Base-by-base conservation (phyloP, 2,329 filamentous ascomycete genomes). In the Aspergillus neotritici region DNA sequence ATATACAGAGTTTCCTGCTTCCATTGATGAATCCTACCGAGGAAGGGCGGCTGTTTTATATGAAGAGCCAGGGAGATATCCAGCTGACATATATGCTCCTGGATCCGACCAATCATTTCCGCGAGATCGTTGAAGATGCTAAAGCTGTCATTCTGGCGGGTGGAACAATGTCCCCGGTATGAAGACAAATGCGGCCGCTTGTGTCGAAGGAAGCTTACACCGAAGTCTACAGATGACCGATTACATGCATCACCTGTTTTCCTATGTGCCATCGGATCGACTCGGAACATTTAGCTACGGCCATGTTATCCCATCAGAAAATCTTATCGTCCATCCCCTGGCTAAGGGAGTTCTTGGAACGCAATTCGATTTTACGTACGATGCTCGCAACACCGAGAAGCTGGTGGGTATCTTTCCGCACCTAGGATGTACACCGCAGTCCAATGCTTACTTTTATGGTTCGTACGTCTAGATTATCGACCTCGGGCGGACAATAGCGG, bases 131-230 rank as follows among this genome's bases (percentile, higher is more conserved):
- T 2, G 82, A 87, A 25, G 82, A 86, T 49, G 88, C 93, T 0
- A 78, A 89, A 45, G 87, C 91, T 2, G 86, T 98, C 3, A 84
- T 98, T 33, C 73, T 98, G 3, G 93, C 90, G 0, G 93, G 93
- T 45, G 93, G 93, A 15, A 98, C 93, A 17, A 97, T 98, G 93
- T 94, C 93, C 2, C 93, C 93, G 0, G 76, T 78, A 62, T 58
- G 68, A 58, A 4, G 14, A 17, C 16, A 25, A 6, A 25, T 8
- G 7, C 4, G 9, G 21, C 21, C 21, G 7, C 21, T 3, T 25
- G 9, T 25, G 3, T 25, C 21, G 21, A 25, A 25, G 7, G 21
- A 9, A 9, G 21, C 21, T 25, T 8, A 25, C 21, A 31, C 57
- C 8, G n/a, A 5, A 25, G 21, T 29, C 2, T 4, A 6, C 47